Base-by-base conservation (phyloP, 176 grass and related monocot species). In the Aegilops tauschii region DNA sequence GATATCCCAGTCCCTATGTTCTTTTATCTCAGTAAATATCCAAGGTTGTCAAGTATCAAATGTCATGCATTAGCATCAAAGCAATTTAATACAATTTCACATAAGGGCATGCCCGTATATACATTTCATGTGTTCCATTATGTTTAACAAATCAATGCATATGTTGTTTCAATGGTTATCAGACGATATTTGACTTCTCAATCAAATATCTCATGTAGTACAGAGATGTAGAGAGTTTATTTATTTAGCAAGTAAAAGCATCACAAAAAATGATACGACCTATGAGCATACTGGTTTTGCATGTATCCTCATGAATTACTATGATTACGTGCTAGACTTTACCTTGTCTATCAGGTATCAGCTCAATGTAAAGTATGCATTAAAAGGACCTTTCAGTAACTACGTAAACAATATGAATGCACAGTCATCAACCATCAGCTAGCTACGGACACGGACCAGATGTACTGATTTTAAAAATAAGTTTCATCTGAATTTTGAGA, bases 11-110 rank as follows among this genome's bases (percentile, higher is more conserved):
- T 98, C 88, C 65, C 65, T 93, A 80, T 98, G 91, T 92, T 98
- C 93, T 87, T 98, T 98, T 79, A 98, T 92, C 86, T 98, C 93
- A 44, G 96, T 98, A 90, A 98, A 93, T 93, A 98, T 89, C 96
- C 96, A 98, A 61, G 96, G 93, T 91, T 98, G 89, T 66, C 27
- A 90, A 69, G 68, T 12, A 47, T 73, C 31, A 82, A 16, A 18
- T 31, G 23, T 18, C 74, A 89, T 45, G 31, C 28, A n/a, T 87
- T 71, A 86, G 34, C 30, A 84, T 61, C 40, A 84, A 69, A 87
- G 47, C 40, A 87, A 36, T 34, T 40, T 44, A 21, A 83, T 75
- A 72, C 9, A 75, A 61, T 13, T 31, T 76, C 62, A 30, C 12
- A 50, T 28, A 27, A 65, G 74, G 16, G 18, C 47, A 44, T 37